phyloP scores from a whole-genome alignment of 2,329 filamentous ascomycete genomes.

The Monilinia fructicola region DNA sequence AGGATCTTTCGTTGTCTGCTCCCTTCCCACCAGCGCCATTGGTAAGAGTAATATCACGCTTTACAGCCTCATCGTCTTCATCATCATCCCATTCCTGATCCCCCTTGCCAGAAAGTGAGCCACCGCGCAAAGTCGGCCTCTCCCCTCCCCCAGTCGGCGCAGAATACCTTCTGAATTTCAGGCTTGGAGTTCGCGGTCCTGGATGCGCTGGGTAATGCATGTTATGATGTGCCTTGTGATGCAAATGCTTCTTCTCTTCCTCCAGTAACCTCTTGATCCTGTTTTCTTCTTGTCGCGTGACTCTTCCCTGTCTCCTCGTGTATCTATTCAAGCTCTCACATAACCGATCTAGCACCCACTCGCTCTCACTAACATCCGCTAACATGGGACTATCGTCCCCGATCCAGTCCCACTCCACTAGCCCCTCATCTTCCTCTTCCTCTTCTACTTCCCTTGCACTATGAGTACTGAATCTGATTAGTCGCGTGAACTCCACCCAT shows the following conservation, averaged over 20 bases:
- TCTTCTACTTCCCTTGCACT: slow-evolving; percentile 39
- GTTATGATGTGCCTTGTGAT: slow-evolving; percentile 5
- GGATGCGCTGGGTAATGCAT: slow-evolving; percentile 18
- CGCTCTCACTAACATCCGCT: slow-evolving; percentile 59
- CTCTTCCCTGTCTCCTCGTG: slow-evolving; percentile 36
- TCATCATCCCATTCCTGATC: not conserved
- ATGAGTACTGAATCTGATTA: slow-evolving; percentile 57
- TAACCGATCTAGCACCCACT: slow-evolving; percentile 65
- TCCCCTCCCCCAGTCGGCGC: not conserved
- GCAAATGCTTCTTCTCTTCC: not conserved
- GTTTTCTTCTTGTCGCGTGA: slow-evolving; percentile 26
- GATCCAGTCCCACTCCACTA: slow-evolving; percentile 72
- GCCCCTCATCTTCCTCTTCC: slow-evolving; percentile 56
- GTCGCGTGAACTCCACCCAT: slow-evolving; percentile 63
- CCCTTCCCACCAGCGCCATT: not conserved
- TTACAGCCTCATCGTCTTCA: not conserved
- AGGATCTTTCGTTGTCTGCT: not conserved
- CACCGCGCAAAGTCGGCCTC: not conserved
- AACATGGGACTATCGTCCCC: slow-evolving; percentile 67
- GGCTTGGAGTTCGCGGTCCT: not conserved
- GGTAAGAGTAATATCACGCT: not conserved
- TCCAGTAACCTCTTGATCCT: not conserved
- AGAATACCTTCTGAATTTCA: not conserved
- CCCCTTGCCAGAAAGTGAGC: not conserved
- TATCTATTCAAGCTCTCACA: slow-evolving; percentile 59